Evolutionary conservation across 768 basidiomycete genomes (phyloP), one percentile per base, ranked within the genome.

Genomic region (Mycena rebaudengoi): DNA sequence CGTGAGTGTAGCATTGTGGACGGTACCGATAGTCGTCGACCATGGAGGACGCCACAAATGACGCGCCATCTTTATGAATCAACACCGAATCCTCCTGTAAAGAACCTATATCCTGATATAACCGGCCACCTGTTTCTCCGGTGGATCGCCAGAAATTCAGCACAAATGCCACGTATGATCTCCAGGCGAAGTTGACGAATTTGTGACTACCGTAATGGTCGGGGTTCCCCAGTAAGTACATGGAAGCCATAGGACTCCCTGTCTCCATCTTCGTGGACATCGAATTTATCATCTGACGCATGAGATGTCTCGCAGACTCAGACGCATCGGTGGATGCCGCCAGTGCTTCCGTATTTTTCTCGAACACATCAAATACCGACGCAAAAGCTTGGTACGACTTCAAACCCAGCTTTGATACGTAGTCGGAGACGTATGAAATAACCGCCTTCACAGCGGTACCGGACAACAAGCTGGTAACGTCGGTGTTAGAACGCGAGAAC

Each of bases 121-220:
- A n/a, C n/a, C n/a, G n/a, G n/a, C n/a, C n/a, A n/a, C n/a, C n/a
- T n/a, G n/a, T 11, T 43, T 21, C 3, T 43, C 41, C 10, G 4
- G 3, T 16, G 41, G 20, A n/a, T n/a, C 41, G 5, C 18, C 28
- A 30, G 13, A n/a, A 16, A 12, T 18, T 18, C 12, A 13, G 7
- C 18, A 29, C 48, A 49, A 29, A 29, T 2, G 11, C 16, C 1
- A 73, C 67, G 60, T 61, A 74, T 6, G 29, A 7, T 56, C 64
- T 60, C 79, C 78, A 80, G 51, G 65, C 73, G 33, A 78, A 74
- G 7, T 64, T 25, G 5, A 66, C 54, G 61, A 76, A 79, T 20
- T 21, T 44, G 46, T 74, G 70, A 56, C 57, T 74, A 1, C 72
- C 76, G 43, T 77, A 79, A 44, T 77, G 77, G 65, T 79, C n/a